These are phyloP conservation scores for Wickerhamiella galacta DNA, from an alignment of 805 yeast species.

Conservation along the genomic window DNA sequence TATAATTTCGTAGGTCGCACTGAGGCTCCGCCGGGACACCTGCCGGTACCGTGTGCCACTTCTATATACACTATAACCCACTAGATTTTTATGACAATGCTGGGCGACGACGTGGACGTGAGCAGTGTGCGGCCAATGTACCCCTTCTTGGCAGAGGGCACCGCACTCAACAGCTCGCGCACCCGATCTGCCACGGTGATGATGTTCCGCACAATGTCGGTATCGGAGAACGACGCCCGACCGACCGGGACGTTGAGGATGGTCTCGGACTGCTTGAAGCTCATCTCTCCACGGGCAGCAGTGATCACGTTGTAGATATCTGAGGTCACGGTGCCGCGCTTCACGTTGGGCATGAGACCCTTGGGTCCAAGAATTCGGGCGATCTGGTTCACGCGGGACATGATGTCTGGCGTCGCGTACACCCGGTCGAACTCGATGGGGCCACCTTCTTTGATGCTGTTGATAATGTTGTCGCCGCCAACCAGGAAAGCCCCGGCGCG, in stretches of 20 bases:
- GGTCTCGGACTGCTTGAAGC: constrained; percentile 59
- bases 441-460: constrained; percentile 38
- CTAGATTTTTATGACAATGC: constrained; percentile 41
- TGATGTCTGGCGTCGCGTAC: constrained; percentile 73
- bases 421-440: constrained; percentile 50
- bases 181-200: constrained; percentile 50
- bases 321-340: constrained; percentile 72
- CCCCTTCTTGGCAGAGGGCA: constrained; percentile 22
- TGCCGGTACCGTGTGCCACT: too few relatives aligned
- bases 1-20: too few relatives aligned
- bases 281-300: constrained; percentile 46
- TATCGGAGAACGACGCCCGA: constrained; percentile 59
- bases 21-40: too few relatives aligned
- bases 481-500: constrained; percentile 44
- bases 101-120: constrained; percentile 64
- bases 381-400: constrained; percentile 39
- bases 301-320: constrained; percentile 39
- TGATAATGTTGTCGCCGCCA: constrained; percentile 60
- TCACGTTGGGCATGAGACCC: constrained; percentile 75
- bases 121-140: constrained; percentile 52
- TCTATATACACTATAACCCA: too few relatives aligned
- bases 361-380: constrained; percentile 79
- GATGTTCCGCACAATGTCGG: constrained; percentile 56
- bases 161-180: constrained; percentile 24
- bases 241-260: constrained; percentile 56